These are phyloP conservation scores for Scytalidium sp. DNA, from an alignment of 2,329 filamentous ascomycete genomes.

Conservation along the genomic window DNA sequence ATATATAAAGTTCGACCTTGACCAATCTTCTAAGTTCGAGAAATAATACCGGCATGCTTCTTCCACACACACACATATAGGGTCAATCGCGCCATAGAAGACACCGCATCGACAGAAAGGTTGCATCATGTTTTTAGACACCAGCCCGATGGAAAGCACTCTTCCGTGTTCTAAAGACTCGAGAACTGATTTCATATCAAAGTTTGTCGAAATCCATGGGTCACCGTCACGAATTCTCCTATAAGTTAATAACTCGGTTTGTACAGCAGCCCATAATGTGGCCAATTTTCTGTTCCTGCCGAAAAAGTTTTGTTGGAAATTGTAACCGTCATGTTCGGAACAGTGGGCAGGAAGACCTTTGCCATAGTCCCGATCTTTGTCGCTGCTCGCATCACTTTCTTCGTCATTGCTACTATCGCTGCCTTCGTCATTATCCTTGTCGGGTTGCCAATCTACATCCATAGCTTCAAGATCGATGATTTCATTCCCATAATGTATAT, in stretches of 20 bases:
- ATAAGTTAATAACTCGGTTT: constrained; percentile 35
- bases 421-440: background rate
- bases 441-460: no score
- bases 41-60: constrained; percentile 8
- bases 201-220: constrained; percentile 16
- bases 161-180: background rate
- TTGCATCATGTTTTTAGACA: constrained; percentile 6
- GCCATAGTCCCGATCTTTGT: background rate
- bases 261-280: constrained; percentile 32
- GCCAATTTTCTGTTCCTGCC: constrained; percentile 11
- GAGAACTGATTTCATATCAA: constrained; percentile 9
- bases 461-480: no score
- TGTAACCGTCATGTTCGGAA: background rate
- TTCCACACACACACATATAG: constrained; percentile 3
- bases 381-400: no score
- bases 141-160: background rate
- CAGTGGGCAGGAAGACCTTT: background rate
- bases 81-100: background rate
- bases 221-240: constrained; percentile 25
- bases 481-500: background rate
- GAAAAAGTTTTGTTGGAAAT: constrained; percentile 7
- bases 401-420: no score
- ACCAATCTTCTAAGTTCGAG: constrained; percentile 10
- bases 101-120: constrained; percentile 9
- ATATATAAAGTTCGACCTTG: constrained; percentile 7